Base-by-base conservation (phyloP, 495 filamentous ascomycete genomes). In the Podospora comata region DNA sequence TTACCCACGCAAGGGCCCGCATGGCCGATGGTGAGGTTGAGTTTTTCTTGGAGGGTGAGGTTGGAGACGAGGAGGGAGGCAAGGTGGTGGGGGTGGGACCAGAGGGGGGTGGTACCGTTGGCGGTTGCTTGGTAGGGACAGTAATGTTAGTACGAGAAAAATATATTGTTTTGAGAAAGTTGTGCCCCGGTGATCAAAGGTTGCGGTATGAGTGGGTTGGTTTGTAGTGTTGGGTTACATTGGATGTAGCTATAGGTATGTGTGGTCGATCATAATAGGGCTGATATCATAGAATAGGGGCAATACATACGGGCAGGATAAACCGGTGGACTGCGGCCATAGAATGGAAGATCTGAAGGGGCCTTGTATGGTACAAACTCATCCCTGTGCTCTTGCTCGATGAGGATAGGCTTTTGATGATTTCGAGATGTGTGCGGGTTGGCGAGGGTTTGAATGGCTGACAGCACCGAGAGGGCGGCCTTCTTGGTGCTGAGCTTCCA, bases 1-100 rank as follows among this genome's bases (percentile, higher is more conserved):
- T 80, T 83, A 23, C 87, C 87, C 44, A 80, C 79, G 69, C 87
- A 89, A 13, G 65, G 56, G 28, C 71, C 72, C n/a, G 69, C 56
- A 28, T 62, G 68, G 48, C 73, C 67, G 55, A 67, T 67, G 34
- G 70, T 70, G 48, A 83, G 61, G 65, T 79, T 79, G 30, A 74
- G 73, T 58, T 74, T 77, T 54, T 83, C 81, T 34, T 78, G 73
- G 48, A 79, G 32, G 0, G 78, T 83, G 75, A 83, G 78, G 64
- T 75, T 71, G 19, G 72, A 65, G 30, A 78, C 75, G 15, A 80
- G 64, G 54, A 67, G 30, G 74, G 79, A 71, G 70, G 85, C 66
- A 32, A 70, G 74, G 15, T 34, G 60, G 67, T 79, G 78, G 55
- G 80, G 78, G 44, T 67, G 26, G 4, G 76, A 67, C 80, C 80